Base-by-base conservation (phyloP, 257 asterid species). In the Forsythia viridissima region DNA sequence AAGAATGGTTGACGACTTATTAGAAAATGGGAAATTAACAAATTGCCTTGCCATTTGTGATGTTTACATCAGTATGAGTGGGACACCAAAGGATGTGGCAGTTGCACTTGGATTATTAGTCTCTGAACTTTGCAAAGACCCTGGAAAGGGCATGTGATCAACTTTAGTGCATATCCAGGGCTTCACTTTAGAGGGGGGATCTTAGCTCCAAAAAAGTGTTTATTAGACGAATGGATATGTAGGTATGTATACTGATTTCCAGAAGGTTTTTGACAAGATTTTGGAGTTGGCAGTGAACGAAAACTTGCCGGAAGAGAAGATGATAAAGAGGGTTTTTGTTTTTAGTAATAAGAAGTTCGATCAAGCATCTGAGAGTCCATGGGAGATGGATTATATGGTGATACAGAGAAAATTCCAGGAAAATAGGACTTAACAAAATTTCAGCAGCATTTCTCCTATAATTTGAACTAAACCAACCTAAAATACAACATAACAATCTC, bases 291-390 rank as follows among this genome's bases (percentile, higher is more conserved):
- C 92, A 0, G 84, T 80, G 6, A 34, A 72, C 0, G 87, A 85
- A 36, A 76, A 78, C 0, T 71, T 85, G 75, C 82, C 70, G 1
- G 85, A 85, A 61, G 91, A 88, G 6, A 44, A 79, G 73, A 83
- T 88, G 89, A 77, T 88, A 3, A 90, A 82, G 78, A 83, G 85
- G 61, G 68, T 90, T 20, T 90, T 90, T 57, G 92, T 88, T 4
- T 88, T 88, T 46, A 88, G 92, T n/a, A 91, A 90, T 39, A 88
- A 88, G 91, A 92, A 90, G 74, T 88, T 90, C 24, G 88, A 88
- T 78, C 4, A 73, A 40, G 92, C 59, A n/a, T 51, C 59, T 51
- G 59, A 13, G 0, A 51, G 9, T 51, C 59, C n/a, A 2, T 51
- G 59, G 59, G 59, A 51, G 59, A 51, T 18, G 59, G 59, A 51